Base-by-base conservation (phyloP, 305 asterid genomes). In the Coffea humblotiana region DNA sequence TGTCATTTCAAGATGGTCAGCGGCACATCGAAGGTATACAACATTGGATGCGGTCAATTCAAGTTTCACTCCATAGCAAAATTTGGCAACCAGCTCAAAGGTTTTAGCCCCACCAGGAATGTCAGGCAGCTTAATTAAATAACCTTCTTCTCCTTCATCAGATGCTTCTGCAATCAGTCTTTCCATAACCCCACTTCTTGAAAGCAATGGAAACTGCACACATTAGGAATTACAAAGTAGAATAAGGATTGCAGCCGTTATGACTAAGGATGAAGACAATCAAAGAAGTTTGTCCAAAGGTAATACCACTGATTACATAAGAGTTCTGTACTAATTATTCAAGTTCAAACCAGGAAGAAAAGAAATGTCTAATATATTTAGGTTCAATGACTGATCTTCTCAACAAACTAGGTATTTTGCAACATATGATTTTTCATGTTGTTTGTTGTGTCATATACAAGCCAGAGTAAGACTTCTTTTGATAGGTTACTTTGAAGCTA, bases 101-200 rank as follows among this genome's bases (percentile, higher is more conserved):
- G 96, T 90, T 88, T 90, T 95, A 49, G 97, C 89, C 45, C 97
- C 97, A 65, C 99, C 98, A 40, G 98, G 99, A 82, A 91, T 80
- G 29, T 90, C 89, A 29, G 91, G 75, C 72, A 91, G 91, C 69
- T 88, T 86, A 58, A 94, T 85, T 68, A 85, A 74, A 49, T 92
- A 86, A 47, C 88, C 87, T 45, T 91, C 95, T 81, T 89, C 98
- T 80, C 85, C 90, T 82, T 88, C 89, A 81, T 87, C 89, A 10
- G 94, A 88, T 40, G 97, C 91, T 77, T 92, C 92, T 32, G 96
- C 93, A 56, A 96, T 94, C 87, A 88, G 90, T 79, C 88, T 88
- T 83, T 96, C 99, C 98, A 96, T 92, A 71, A 92, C 88, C 75
- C 94, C 98, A 79, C 98, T 94, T 85, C 97, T 91, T 35, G 99